Base-by-base conservation (phyloP, 306 rosid species). In the Biancaea sappan region DNA sequence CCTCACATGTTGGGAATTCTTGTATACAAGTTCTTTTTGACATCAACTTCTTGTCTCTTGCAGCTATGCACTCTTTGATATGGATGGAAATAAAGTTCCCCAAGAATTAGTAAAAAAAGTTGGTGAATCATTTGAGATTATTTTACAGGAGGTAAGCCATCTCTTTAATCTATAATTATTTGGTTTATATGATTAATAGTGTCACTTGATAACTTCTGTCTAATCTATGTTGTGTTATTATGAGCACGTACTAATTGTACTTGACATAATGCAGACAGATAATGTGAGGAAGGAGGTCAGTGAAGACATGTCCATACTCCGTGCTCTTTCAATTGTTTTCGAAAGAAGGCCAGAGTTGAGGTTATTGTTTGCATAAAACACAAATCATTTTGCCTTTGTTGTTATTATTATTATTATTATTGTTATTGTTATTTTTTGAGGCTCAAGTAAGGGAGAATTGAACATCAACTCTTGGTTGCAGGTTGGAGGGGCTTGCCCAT, bases 51-150 rank as follows among this genome's bases (percentile, higher is more conserved):
- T 34, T 60, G 66, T 44, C 16, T 60, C 38, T 76, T 79, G 79
- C 90, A 92, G 99, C 80, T 95, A 88, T 86, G 99, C 94, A 0
- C 99, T 95, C 58, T 95, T 90, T 82, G 97, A 95, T 79, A 90
- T 87, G 96, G 97, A 92, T 51, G 99, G 99, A 60, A 88, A 87
- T 58, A 92, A 95, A 90, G 93, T 95, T 81, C 92, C 98, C 70
- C 96, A 82, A 78, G 97, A 95, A 34, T 77, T 95, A 66, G 99
- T 95, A 8, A 85, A 86, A 16, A 58, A 86, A 77, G 88, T 95
- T 84, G 99, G 98, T 54, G 77, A 79, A 82, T 73, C 46, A 34
- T 95, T 95, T 81, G 96, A 88, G 86, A 78, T 31, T 25, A 80
- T 95, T 82, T 74, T 95, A 67, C 64, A 90, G 51, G 99, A 95